phyloP scores from a whole-genome alignment of 805 yeast species.

The Yarrowia sp. region DNA sequence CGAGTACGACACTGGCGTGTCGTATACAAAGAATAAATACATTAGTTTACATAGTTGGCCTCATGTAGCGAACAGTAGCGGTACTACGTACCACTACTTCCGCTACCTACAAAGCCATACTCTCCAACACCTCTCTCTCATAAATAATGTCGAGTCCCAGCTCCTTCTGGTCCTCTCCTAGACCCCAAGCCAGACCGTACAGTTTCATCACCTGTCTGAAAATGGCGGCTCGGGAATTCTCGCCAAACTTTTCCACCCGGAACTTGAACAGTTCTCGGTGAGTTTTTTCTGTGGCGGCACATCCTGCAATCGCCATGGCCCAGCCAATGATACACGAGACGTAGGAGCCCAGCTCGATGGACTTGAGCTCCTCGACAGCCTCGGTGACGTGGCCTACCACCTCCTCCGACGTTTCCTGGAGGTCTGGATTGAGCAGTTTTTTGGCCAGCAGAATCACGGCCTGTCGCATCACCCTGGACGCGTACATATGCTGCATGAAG shows the following conservation, averaged over 20 bases:
- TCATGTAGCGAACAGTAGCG: too few relatives aligned
- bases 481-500: conserved; percentile 20
- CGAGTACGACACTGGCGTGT: too few relatives aligned
- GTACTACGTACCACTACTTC: too few relatives aligned
- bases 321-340: conserved; percentile 17
- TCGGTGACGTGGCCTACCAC: not conserved
- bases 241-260: conserved; percentile 12
- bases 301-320: conserved; percentile 5
- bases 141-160: conserved; percentile 12
- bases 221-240: conserved; percentile 1
- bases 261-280: conserved; percentile 19
- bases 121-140: conserved; percentile 13
- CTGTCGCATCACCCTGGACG: not conserved
- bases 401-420: not conserved
- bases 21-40: too few relatives aligned
- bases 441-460: conserved; percentile 6
- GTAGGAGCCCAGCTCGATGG: conserved; percentile 21
- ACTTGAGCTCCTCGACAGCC: conserved; percentile 24
- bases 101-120: conserved; percentile 1
- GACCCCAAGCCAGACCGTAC: conserved; percentile 8
- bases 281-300: not conserved
- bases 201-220: not conserved
- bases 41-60: not conserved
- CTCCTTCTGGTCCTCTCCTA: not conserved
- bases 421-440: not conserved